These are phyloP conservation scores for Nectriaceae sp. DNA, from an alignment of 2,329 filamentous ascomycete genomes.

Conservation along the genomic window DNA sequence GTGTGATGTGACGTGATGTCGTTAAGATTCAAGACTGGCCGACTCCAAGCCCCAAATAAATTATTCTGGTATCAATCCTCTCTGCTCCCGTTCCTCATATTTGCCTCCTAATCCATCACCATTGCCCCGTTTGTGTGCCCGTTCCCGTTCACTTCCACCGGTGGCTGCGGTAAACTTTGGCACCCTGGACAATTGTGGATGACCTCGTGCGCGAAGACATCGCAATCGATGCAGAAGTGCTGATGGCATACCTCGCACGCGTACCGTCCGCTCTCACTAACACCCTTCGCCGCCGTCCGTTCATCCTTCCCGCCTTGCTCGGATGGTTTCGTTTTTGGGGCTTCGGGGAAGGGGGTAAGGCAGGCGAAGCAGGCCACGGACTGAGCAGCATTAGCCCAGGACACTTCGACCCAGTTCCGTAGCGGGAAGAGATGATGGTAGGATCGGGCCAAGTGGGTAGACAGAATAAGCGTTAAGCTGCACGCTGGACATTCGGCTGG, in stretches of 20 bases:
- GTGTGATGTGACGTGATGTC: conserved; percentile 9
- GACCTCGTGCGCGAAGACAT: conserved; percentile 91
- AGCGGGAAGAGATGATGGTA: conserved; percentile 93
- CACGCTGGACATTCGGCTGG: conserved; percentile 92
- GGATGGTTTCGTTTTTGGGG: conserved; percentile 25
- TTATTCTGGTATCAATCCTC: conserved; percentile 16
- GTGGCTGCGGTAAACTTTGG: conserved; percentile 49
- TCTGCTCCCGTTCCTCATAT: conserved; percentile 17
- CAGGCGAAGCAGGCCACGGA: conserved; percentile 78
- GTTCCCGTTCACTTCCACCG: conserved; percentile 33
- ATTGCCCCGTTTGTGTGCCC: conserved; percentile 43
- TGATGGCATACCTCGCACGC: conserved; percentile 83
- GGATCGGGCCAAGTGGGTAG: conserved; percentile 88
- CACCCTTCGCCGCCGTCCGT: conserved; percentile 53
- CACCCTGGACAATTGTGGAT: conserved; percentile 97
- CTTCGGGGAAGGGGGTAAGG: conserved; percentile 67
- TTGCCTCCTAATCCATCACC: conserved; percentile 38
- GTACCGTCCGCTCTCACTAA: conserved; percentile 86
- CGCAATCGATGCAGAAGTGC: conserved; percentile 98
- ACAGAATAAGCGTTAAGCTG: conserved; percentile 88
- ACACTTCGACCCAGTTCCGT: conserved; percentile 86
- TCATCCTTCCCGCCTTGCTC: conserved; percentile 26
- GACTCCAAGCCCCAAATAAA: too few relatives aligned
- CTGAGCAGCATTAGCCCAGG: conserved; percentile 70
- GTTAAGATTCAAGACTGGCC: conserved; percentile 10